phyloP scores from a whole-genome alignment of 352 stramenopile genomes.

The Pythium sp. region DNA sequence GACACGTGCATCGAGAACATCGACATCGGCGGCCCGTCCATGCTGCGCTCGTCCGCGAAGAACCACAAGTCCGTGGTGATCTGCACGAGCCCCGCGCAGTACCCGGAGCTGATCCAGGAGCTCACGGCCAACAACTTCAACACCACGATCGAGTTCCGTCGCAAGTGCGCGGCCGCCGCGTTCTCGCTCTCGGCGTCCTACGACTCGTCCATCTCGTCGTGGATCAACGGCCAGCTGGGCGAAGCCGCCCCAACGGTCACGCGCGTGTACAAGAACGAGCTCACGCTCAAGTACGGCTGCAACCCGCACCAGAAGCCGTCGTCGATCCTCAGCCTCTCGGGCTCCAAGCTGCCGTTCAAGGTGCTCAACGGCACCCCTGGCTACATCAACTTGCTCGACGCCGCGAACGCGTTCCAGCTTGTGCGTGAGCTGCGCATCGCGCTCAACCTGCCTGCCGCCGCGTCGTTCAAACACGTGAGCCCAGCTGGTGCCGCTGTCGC shows the following conservation, averaged over 20 bases:
- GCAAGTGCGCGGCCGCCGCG: conserved; percentile 75
- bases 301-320: conserved; percentile 99
- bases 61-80: conserved; percentile 99
- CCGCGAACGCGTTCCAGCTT: conserved; percentile 98
- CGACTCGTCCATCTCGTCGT: conserved; percentile 97
- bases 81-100: conserved; percentile 95
- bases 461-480: conserved; percentile 99
- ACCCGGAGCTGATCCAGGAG: conserved; percentile 91
- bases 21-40: conserved; percentile 99
- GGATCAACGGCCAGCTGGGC: conserved; percentile 93
- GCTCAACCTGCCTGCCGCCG: conserved; percentile 92
- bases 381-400: conserved; percentile 99
- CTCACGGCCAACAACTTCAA: conserved; percentile 91
- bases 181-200: conserved; percentile 90
- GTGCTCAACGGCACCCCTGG: conserved; percentile 93
- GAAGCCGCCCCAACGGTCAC: conserved; percentile 72
- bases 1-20: conserved; percentile 99
- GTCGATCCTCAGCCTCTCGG: conserved; percentile 64
- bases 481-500: conserved; percentile 96
- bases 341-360: conserved; percentile 80
- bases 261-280: conserved; percentile 95
- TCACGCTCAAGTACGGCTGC: conserved; percentile 94
- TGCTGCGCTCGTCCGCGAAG: conserved; percentile 99
- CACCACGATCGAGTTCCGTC: conserved; percentile 89
- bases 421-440: conserved; percentile 95